phyloP scores from a whole-genome alignment of 2,329 filamentous ascomycete species.

The Teratosphaeria nubilosa region DNA sequence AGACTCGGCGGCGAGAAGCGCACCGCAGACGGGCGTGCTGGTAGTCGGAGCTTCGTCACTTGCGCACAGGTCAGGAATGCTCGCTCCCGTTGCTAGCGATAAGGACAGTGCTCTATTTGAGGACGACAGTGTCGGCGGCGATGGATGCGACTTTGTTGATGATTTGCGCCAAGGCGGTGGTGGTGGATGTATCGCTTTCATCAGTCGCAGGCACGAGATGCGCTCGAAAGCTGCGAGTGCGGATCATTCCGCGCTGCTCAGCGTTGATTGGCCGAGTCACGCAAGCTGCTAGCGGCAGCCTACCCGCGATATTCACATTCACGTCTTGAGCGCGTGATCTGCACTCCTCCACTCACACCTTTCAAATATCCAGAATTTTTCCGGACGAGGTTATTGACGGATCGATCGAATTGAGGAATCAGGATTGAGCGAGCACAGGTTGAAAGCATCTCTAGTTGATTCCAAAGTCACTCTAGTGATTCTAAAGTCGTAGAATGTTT shows the following conservation, averaged over 20 bases:
- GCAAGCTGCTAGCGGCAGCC: not conserved
- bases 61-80: not conserved
- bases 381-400: no score
- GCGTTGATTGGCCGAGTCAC: not conserved
- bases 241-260: not conserved
- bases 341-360: no score
- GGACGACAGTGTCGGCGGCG: not conserved
- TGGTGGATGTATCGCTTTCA: not conserved
- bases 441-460: no score
- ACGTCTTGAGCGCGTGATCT: not conserved
- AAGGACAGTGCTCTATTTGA: not conserved
- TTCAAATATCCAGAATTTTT: no score
- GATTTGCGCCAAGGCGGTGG: not conserved
- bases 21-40: slow-evolving; percentile 3
- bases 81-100: not conserved
- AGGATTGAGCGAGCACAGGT: no score
- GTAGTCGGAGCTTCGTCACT: not conserved
- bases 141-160: not conserved
- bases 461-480: no score
- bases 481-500: no score
- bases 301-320: not conserved
- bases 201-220: not conserved
- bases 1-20: slow-evolving; percentile 3
- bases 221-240: not conserved
- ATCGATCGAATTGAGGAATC: no score